A percentile compares a stretch with the other conserved stretches of the same genome.
phyloP scores from a whole-genome alignment of 2,329 filamentous ascomycete genomes.

The Ceratocystis huliohia region DNA sequence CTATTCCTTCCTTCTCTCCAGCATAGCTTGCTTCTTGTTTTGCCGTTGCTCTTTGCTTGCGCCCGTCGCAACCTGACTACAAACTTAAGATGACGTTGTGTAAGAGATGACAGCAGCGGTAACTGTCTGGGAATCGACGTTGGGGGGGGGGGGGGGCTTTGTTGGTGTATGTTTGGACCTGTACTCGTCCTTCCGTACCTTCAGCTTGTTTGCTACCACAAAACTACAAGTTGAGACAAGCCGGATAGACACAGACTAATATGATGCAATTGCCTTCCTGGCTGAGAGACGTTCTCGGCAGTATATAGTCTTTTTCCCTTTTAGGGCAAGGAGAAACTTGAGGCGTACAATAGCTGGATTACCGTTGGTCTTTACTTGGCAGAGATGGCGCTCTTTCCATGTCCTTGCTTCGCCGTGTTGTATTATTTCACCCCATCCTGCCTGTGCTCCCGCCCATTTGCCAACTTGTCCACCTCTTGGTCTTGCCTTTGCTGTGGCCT shows the following conservation, averaged over 20 bases:
- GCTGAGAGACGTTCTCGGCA: too few relatives aligned
- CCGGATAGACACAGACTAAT: too few relatives aligned
- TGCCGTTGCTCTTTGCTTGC: not conserved
- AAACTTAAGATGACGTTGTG: not conserved
- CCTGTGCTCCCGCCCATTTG: not conserved
- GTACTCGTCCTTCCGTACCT: not conserved
- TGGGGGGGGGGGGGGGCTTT: not conserved
- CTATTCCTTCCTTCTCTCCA: not conserved
- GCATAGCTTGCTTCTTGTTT: not conserved
- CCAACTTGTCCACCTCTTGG: not conserved
- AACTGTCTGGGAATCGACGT: not conserved
- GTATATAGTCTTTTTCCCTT: not conserved
- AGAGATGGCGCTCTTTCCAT: not conserved
- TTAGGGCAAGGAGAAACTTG: not conserved
- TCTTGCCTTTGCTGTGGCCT: not conserved
- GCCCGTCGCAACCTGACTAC: not conserved
- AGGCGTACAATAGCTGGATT: not conserved
- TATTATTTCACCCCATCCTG: too few relatives aligned
- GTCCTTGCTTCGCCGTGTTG: not conserved
- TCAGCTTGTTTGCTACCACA: not conserved
- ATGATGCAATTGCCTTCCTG: too few relatives aligned
- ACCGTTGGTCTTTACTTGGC: not conserved
- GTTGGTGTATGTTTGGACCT: not conserved
- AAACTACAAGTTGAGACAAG: too few relatives aligned
- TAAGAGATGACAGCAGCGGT: not conserved